These are phyloP conservation scores for Stephania cephalantha DNA, from an alignment of 164 flowering plant genomes.

Conservation along the genomic window DNA sequence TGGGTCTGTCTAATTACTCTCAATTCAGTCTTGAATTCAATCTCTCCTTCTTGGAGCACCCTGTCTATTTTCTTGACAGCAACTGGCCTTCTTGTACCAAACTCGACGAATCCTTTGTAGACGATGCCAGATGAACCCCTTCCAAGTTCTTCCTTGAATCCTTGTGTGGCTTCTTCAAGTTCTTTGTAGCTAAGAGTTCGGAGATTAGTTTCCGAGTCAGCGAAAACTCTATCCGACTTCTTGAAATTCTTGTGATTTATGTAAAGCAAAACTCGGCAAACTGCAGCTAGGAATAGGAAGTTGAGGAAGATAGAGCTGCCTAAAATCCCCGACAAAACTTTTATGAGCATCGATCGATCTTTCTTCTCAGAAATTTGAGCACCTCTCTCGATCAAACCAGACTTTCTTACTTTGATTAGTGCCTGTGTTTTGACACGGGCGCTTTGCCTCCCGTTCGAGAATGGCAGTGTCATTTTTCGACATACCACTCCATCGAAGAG, in stretches of 20 bases:
- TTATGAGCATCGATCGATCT: too few species aligned
- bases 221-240: neutral
- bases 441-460: constrained; percentile 26
- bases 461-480: constrained; percentile 38
- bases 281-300: constrained; percentile 6
- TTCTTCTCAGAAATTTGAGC: too few species aligned
- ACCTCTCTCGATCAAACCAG: neutral
- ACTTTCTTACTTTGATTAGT: constrained; percentile 18
- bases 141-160: constrained; percentile 17
- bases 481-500: constrained; percentile 22
- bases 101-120: constrained; percentile 13
- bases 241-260: neutral
- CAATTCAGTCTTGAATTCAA: constrained; percentile 18
- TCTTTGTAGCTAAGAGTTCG: constrained; percentile 13
- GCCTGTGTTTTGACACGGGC: constrained; percentile 14
- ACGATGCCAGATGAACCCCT: constrained; percentile 16
- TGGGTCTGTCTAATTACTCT: constrained; percentile 18
- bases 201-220: neutral
- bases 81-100: neutral
- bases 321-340: neutral
- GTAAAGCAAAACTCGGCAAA: neutral
- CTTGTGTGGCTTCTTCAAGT: constrained; percentile 13
- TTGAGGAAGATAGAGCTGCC: constrained; percentile 8
- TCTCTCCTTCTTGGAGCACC: constrained; percentile 7
- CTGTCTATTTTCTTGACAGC: constrained; percentile 19